Percentiles rank a stretch among this genome's conserved stretches.
Conservation (phyloP, 2,329 filamentous ascomycete species). For the Apiospora arundinis region DNA sequence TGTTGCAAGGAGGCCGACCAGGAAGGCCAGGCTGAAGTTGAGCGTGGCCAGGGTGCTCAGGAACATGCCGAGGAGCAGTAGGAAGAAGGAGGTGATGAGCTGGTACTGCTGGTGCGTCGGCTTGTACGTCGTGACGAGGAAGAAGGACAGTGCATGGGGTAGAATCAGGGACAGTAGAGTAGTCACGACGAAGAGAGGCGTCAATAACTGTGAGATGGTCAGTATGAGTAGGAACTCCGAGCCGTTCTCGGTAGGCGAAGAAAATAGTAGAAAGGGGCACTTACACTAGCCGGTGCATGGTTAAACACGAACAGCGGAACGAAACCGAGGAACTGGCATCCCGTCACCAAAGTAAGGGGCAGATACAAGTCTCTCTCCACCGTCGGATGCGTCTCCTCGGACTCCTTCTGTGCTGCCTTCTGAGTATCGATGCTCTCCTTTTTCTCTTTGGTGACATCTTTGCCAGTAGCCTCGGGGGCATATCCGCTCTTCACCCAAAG, state of each 20-base stretch:
- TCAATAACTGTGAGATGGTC: constrained; percentile 56
- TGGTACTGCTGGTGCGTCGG: constrained; percentile 74
- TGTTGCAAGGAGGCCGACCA: constrained; percentile 78
- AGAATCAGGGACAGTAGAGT: constrained; percentile 60
- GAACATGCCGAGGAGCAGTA: constrained; percentile 91
- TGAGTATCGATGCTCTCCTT: constrained; percentile 32
- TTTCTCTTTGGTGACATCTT: constrained; percentile 30
- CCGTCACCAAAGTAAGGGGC: constrained; percentile 75
- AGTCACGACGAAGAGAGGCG: constrained; percentile 65
- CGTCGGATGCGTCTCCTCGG: constrained; percentile 33
- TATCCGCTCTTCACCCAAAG: constrained; percentile 91
- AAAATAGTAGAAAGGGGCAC: constrained; percentile 35
- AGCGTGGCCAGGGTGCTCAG: constrained; percentile 91
- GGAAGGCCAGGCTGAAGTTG: constrained; percentile 90
- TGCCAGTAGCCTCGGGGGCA: constrained; percentile 35
- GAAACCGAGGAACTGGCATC: constrained; percentile 77
- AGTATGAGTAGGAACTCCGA: not conserved
- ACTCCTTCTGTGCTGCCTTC: not conserved
- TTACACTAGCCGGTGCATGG: constrained; percentile 69
- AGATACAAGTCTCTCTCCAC: constrained; percentile 72
- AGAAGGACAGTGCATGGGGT: constrained; percentile 60
- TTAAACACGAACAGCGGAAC: constrained; percentile 90
- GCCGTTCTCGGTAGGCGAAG: not conserved
- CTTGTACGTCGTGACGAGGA: constrained; percentile 57
- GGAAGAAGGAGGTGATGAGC: constrained; percentile 86